Evolutionary conservation across 306 rosid genomes (phyloP).

Genomic region (Vigna unguiculata): DNA sequence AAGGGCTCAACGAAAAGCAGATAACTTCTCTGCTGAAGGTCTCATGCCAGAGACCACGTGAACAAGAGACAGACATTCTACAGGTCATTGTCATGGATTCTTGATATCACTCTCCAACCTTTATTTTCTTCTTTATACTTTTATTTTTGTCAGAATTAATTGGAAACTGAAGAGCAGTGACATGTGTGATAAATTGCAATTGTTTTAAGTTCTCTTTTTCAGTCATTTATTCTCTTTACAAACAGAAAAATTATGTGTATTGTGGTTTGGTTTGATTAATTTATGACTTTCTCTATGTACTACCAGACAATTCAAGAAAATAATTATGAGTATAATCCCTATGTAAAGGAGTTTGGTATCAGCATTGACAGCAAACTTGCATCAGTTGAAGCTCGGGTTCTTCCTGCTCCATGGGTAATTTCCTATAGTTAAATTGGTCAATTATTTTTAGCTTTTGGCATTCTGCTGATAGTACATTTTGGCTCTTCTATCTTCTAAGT

Average conservation of each 20-base stretch:
- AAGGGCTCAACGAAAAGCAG: slow-evolving; percentile 58
- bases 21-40: slow-evolving; percentile 59
- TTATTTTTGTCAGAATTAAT: slow-evolving; percentile 4
- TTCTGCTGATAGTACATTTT: slow-evolving; percentile 9
- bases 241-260: not conserved
- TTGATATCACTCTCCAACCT: slow-evolving; percentile 7
- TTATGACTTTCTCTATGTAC: slow-evolving; percentile 12
- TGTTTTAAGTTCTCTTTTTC: slow-evolving; percentile 1
- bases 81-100: slow-evolving; percentile 48
- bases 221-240: not conserved
- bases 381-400: slow-evolving; percentile 58
- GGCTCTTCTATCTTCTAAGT: slow-evolving; percentile 35
- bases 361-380: slow-evolving; percentile 53
- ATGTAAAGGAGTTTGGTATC: slow-evolving; percentile 57
- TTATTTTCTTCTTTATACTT: not conserved
- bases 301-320: slow-evolving; percentile 52
- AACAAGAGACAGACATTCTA: slow-evolving; percentile 54
- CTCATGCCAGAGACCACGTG: slow-evolving; percentile 63
- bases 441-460: slow-evolving; percentile 7
- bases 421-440: slow-evolving; percentile 4
- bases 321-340: slow-evolving; percentile 53
- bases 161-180: slow-evolving; percentile 14
- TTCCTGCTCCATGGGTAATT: slow-evolving; percentile 63
- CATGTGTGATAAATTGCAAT: slow-evolving; percentile 19
- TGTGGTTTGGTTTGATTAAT: not conserved